Evolutionary conservation across 1,139 yeast species (phyloP).

Genomic region (Diutina siamensis): DNA sequence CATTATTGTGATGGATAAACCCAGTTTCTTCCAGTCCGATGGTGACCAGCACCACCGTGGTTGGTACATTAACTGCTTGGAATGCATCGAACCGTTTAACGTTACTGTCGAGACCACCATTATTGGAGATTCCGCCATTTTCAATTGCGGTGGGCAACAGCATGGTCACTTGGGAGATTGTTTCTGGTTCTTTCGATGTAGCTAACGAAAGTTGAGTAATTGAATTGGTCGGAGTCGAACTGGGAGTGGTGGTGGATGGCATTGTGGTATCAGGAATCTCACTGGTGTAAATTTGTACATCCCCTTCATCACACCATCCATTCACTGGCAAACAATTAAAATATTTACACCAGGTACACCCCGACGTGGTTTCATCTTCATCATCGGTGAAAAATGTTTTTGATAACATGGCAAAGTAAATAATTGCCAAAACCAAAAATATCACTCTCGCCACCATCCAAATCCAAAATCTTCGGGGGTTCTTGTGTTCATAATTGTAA

Average conservation of each 20-base stretch:
- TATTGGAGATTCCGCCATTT: background rate
- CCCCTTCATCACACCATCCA: slow-evolving; percentile 61
- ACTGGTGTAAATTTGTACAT: background rate
- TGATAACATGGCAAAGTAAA: slow-evolving; percentile 39
- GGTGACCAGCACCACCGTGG: slow-evolving; percentile 5
- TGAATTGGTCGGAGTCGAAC: no score
- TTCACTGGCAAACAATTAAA: slow-evolving; percentile 61
- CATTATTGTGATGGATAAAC: background rate
- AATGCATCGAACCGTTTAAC: background rate
- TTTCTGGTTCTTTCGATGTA: background rate
- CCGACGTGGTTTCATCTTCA: slow-evolving; percentile 13
- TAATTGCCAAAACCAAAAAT: slow-evolving; percentile 34
- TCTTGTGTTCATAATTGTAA: slow-evolving; percentile 24
- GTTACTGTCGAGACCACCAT: background rate
- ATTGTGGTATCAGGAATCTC: background rate
- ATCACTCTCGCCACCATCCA: slow-evolving; percentile 43
- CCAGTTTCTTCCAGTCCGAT: background rate
- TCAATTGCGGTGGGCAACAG: slow-evolving; percentile 1
- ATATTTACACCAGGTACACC: slow-evolving; percentile 64
- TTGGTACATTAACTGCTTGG: background rate
- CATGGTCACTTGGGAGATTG: background rate
- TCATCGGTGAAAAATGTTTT: slow-evolving; percentile 30
- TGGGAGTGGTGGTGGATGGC: no score
- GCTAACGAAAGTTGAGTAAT: background rate
- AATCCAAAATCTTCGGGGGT: slow-evolving; percentile 22